A percentile compares a stretch with the other conserved stretches of the same genome.
phyloP scores from a whole-genome alignment of 352 stramenopile species.

The Globisporangium spiculum region DNA sequence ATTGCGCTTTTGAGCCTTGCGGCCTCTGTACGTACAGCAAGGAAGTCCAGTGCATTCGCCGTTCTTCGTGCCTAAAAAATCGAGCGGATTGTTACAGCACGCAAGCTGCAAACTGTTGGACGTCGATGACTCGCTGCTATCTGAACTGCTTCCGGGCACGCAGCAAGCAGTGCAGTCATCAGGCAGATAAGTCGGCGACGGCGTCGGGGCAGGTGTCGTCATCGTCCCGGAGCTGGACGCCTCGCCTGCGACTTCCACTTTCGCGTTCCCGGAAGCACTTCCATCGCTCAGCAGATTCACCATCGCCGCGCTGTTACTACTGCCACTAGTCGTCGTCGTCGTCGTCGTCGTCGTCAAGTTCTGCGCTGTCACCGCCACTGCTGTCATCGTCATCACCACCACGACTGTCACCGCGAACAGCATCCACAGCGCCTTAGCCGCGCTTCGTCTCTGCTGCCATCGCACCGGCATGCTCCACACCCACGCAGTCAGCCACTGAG shows the following conservation, averaged over 20 bases:
- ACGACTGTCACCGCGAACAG: background rate
- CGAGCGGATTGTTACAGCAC: constrained; percentile 48
- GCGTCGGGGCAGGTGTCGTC: constrained; percentile 14
- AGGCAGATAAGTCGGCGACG: constrained; percentile 16
- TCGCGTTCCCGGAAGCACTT: background rate
- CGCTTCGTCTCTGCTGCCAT: constrained; percentile 5
- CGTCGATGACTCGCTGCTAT: constrained; percentile 17
- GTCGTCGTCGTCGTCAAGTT: background rate
- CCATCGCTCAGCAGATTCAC: background rate
- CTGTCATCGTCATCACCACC: background rate
- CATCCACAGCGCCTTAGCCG: constrained; percentile 5
- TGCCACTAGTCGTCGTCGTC: background rate
- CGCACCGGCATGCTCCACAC: constrained; percentile 7
- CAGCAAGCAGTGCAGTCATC: constrained; percentile 75
- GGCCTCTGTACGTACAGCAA: constrained; percentile 66
- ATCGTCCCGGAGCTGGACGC: constrained; percentile 3
- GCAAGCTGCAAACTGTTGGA: constrained; percentile 25
- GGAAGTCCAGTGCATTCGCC: constrained; percentile 76
- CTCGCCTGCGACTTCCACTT: constrained; percentile 9
- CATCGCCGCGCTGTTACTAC: background rate
- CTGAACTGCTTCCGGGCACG: background rate
- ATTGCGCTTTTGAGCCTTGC: constrained; percentile 63
- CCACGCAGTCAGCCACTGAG: background rate
- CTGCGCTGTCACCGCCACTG: background rate
- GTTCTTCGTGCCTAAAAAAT: constrained; percentile 57